A percentile compares a stretch with the other conserved stretches of the same genome.
Evolutionary conservation across 1,284 basidiomycete species (phyloP).

Genomic region (Apiotrichum brassicae): DNA sequence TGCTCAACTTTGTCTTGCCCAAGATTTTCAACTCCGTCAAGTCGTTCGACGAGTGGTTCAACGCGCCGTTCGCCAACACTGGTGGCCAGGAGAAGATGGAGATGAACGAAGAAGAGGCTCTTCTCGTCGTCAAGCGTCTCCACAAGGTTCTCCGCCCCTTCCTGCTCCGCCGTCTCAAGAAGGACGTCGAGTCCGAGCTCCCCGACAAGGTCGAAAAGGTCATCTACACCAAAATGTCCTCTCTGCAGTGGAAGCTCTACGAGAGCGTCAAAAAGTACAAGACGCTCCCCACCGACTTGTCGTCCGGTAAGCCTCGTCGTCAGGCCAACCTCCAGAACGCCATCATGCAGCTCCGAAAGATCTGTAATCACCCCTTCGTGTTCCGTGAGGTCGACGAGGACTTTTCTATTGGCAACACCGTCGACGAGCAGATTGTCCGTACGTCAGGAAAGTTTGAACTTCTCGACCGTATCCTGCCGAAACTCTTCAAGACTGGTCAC

Average conservation of each 20-base stretch:
- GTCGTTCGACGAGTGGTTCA: constrained; percentile 99
- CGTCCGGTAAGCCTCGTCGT: constrained; percentile 40
- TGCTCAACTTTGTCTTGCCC: constrained; percentile 96
- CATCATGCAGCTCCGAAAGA: constrained; percentile 98
- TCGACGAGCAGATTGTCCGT: constrained; percentile 77
- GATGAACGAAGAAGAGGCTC: constrained; percentile 98
- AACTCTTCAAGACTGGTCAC: constrained; percentile 87
- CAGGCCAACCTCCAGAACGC: constrained; percentile 72
- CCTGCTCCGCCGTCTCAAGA: constrained; percentile 91
- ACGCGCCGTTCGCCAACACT: constrained; percentile 97
- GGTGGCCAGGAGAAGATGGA: constrained; percentile 92
- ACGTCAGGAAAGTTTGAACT: constrained; percentile 93
- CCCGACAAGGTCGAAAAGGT: constrained; percentile 99
- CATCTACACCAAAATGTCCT: constrained; percentile 96
- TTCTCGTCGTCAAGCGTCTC: constrained; percentile 93
- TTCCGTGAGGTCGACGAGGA: constrained; percentile 83
- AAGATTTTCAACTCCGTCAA: constrained; percentile 99
- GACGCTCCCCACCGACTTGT: constrained; percentile 51
- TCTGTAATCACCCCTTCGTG: constrained; percentile 95
- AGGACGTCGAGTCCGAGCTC: constrained; percentile 95
- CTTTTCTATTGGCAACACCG: constrained; percentile 54
- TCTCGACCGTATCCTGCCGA: constrained; percentile 87
- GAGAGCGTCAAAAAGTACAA: constrained; percentile 71
- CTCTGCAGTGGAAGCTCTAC: constrained; percentile 89
- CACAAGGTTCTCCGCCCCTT: constrained; percentile 98